phyloP scores from a whole-genome alignment of 2,329 filamentous ascomycete genomes.

The Fusarium sp. region DNA sequence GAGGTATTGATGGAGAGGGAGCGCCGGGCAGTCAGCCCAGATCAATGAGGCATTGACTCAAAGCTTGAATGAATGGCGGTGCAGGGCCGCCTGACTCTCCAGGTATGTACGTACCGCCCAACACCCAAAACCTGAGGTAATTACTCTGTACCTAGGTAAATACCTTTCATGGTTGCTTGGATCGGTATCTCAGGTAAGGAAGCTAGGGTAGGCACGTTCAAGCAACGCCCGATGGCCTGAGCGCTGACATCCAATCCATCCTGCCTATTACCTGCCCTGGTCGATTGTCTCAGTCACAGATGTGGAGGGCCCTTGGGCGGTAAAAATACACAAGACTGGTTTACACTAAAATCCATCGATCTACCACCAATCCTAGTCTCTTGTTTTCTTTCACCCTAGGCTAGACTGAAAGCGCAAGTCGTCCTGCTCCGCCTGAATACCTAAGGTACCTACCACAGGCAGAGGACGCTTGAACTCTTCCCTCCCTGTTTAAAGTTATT shows the following conservation, averaged over 20 bases:
- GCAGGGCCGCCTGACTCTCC: background rate
- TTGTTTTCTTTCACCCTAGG: background rate
- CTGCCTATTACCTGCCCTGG: background rate
- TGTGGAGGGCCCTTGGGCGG: background rate
- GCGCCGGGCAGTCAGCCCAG: background rate
- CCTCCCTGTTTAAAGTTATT: background rate
- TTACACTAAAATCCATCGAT: background rate
- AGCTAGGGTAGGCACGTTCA: background rate
- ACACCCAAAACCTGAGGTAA: background rate
- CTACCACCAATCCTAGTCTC: background rate
- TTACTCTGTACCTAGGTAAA: too few species aligned
- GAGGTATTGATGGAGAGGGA: background rate
- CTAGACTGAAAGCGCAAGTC: background rate
- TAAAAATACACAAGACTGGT: background rate
- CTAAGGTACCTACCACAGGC: background rate
- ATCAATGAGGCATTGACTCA: background rate
- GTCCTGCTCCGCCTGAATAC: slow-evolving; percentile 1
- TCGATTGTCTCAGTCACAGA: background rate
- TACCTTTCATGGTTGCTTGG: background rate
- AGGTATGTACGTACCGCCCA: background rate
- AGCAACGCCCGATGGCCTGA: slow-evolving; percentile 16
- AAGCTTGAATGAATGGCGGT: background rate
- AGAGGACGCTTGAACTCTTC: background rate
- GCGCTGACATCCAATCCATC: background rate
- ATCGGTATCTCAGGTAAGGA: background rate